These are phyloP conservation scores for Baudoinia panamericana DNA, from an alignment of 495 filamentous ascomycete species.

Conservation along the genomic window DNA sequence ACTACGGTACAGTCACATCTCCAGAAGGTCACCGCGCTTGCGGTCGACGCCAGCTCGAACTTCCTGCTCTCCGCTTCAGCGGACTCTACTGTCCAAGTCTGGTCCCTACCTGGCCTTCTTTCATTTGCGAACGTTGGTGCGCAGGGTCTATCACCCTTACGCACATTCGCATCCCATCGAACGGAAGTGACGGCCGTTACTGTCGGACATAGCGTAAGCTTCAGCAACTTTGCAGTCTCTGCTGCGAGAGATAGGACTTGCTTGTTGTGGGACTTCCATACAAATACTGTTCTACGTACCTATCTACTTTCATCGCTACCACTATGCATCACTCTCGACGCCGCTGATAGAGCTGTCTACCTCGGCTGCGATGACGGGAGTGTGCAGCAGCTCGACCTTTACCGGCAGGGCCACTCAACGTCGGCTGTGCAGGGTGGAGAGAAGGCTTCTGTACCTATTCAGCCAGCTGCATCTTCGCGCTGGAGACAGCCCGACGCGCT, in stretches of 20 bases:
- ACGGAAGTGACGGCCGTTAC: conserved; percentile 61
- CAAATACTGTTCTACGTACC: conserved; percentile 60
- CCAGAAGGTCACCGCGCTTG: conserved; percentile 66
- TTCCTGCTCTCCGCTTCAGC: conserved; percentile 77
- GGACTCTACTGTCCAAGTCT: conserved; percentile 81
- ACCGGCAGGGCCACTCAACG: conserved; percentile 25
- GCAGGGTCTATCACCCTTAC: conserved; percentile 35
- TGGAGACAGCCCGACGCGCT: conserved; percentile 51
- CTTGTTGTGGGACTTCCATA: conserved; percentile 80
- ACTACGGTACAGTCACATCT: conserved; percentile 81
- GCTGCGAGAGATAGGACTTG: conserved; percentile 68
- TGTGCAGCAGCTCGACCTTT: conserved; percentile 69
- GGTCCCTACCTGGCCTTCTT: conserved; percentile 65
- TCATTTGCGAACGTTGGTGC: conserved; percentile 40
- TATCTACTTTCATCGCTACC: conserved; percentile 63
- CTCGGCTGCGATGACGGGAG: conserved; percentile 73
- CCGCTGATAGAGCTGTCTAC: conserved; percentile 70
- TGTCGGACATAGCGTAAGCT: conserved; percentile 52
- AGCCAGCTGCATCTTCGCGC: conserved; percentile 32
- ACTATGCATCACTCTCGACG: conserved; percentile 62
- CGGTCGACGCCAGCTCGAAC: conserved; percentile 54
- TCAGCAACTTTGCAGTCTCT: conserved; percentile 63
- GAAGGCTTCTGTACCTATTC: conserved; percentile 18
- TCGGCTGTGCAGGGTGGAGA: conserved; percentile 18
- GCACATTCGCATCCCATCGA: conserved; percentile 64